Evolutionary conservation across 257 asterid genomes (phyloP).

Genomic region (Jasminum sambac): DNA sequence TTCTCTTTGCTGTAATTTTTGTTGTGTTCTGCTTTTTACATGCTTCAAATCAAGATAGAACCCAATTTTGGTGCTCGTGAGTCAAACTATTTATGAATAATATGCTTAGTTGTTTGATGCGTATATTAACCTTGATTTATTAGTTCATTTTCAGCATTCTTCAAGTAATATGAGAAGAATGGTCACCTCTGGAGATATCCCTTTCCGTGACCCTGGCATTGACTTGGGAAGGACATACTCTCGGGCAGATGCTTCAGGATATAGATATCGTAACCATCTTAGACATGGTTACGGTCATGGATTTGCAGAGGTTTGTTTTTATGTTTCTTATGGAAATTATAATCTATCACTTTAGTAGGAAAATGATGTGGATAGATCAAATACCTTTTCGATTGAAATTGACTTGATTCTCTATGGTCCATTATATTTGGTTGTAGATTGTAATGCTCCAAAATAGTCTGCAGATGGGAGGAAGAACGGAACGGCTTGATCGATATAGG

Average conservation of each 20-base stretch:
- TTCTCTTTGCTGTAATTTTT: not conserved
- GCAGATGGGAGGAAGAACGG: slow-evolving; percentile 61
- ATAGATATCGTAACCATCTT: slow-evolving; percentile 43
- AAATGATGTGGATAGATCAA: not conserved
- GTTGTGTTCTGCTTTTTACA: not conserved
- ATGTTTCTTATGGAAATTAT: not conserved
- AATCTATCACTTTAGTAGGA: not conserved
- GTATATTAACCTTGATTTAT: slow-evolving; percentile 15
- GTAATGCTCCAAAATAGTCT: slow-evolving; percentile 67
- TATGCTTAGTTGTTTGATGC: not conserved
- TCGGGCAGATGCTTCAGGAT: slow-evolving; percentile 34
- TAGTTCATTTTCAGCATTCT: slow-evolving; percentile 38
- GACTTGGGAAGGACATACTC: slow-evolving; percentile 31
- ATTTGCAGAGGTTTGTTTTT: slow-evolving; percentile 49
- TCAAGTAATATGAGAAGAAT: slow-evolving; percentile 40
- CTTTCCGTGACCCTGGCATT: slow-evolving; percentile 41
- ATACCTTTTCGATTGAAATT: slow-evolving; percentile 2
- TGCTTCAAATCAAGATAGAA: not conserved
- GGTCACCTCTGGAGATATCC: slow-evolving; percentile 47
- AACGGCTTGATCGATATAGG: slow-evolving; percentile 50
- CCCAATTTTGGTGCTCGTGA: slow-evolving; percentile 10
- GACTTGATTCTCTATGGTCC: not conserved
- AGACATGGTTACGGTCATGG: slow-evolving; percentile 52
- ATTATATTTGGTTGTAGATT: slow-evolving; percentile 43
- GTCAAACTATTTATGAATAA: slow-evolving; percentile 6